Evolutionary conservation across 78 protist species (phyloP).

Genomic region (Parvularia atlantis): DNA sequence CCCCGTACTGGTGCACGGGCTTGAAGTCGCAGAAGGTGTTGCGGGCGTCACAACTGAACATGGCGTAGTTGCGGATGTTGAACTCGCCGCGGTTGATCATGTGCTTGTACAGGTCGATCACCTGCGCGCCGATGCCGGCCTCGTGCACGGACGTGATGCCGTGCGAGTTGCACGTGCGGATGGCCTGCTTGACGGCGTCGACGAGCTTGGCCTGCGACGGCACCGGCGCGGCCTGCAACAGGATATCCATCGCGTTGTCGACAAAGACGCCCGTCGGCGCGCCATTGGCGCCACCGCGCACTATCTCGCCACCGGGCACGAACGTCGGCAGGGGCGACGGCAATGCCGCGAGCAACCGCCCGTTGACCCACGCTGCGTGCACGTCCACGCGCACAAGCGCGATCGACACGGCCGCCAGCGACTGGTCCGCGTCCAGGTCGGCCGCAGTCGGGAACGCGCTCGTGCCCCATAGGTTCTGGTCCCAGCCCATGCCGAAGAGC

Average conservation of each 20-base stretch:
- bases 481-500: not conserved
- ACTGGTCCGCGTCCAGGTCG: not conserved
- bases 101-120: not conserved
- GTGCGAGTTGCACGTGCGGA: not conserved
- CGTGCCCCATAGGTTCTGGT: slow-evolving; percentile 1
- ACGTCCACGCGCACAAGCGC: not conserved
- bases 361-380: not conserved
- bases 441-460: not conserved
- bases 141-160: slow-evolving; percentile 5
- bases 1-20: too few species aligned
- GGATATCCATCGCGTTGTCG: not conserved
- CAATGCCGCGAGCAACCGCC: not conserved
- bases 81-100: too few species aligned
- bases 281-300: not conserved
- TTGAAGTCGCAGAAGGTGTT: too few species aligned
- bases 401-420: not conserved
- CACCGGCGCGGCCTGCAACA: not conserved
- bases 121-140: not conserved
- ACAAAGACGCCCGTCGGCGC: slow-evolving; percentile 9
- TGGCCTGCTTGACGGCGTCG: too few species aligned
- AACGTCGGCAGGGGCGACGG: not conserved
- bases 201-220: too few species aligned
- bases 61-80: too few species aligned
- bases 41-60: too few species aligned
- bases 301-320: not conserved